Base-by-base conservation (phyloP, 345 rosid species). In the Clausena lansium region DNA sequence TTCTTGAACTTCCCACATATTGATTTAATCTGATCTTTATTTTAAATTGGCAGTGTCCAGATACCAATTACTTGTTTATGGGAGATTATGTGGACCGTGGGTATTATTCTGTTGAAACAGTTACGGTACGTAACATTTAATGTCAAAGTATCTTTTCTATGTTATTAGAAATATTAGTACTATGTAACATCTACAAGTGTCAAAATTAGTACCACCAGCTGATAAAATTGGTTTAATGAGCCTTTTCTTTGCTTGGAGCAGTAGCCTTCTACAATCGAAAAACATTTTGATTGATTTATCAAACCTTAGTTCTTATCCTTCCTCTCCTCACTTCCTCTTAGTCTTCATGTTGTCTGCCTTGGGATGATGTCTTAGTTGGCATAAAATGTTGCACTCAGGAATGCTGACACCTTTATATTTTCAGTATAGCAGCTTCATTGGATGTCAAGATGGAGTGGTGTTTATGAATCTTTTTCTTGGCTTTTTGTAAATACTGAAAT, bases 11-110 rank as follows among this genome's bases (percentile, higher is more conserved):
- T 77, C 4, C 35, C 58, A 15, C 71, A 13, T 45, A 45, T 45
- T 28, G 41, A 60, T 76, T 38, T 22, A 72, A 25, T 55, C 15
- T 77, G 57, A 83, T 33, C 74, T 65, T 39, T 28, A 32, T 67
- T 73, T 78, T 71, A 62, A 57, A 82, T 76, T 84, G 80, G 76
- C 90, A 96, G 99, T 96, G 99, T 83, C 99, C 98, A 45, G 98
- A 94, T 86, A 94, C 98, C 73, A 96, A 96, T 85, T 96, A 94
- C 90, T 83, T 96, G 84, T 96, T 96, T 83, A 96, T 94, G 97
- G 99, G 99, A 80, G 99, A 96, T 84, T 96, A 96, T 73, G 98
- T 96, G 71, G 98, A 96, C 77, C 97, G 97, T 81, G 99, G 99
- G 15, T 96, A 92, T 86, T 94, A 96, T 84, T 96, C 99, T 81